Evolutionary conservation across 2,329 filamentous ascomycete genomes (phyloP).

Genomic region (Aspergillus sp.): DNA sequence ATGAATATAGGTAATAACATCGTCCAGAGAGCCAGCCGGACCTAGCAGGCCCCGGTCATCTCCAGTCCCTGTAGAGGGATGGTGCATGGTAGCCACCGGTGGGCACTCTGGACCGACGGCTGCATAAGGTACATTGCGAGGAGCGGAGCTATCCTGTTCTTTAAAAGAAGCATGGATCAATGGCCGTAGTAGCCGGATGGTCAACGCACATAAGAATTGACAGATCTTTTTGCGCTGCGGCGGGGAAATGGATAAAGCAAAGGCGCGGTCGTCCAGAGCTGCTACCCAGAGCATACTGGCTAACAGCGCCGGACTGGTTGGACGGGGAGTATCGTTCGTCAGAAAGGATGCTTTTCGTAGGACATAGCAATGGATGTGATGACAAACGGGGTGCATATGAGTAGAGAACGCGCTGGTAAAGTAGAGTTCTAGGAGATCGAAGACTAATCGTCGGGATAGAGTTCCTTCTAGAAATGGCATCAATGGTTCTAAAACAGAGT

Average conservation of each 20-base stretch:
- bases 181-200: conserved; percentile 74
- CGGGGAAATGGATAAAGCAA: conserved; percentile 75
- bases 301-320: conserved; percentile 76
- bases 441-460: conserved; percentile 71
- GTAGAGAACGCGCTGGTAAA: conserved; percentile 83
- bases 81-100: conserved; percentile 55
- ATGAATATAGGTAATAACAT: conserved; percentile 87
- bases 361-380: conserved; percentile 82
- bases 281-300: conserved; percentile 97
- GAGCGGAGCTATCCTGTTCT: conserved; percentile 40
- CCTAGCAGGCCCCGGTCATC: conserved; percentile 39
- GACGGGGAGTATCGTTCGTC: conserved; percentile 68
- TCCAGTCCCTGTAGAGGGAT: conserved; percentile 50
- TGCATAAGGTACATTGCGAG: conserved; percentile 39
- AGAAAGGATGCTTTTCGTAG: conserved; percentile 84
- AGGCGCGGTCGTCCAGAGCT: conserved; percentile 84
- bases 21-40: conserved; percentile 70
- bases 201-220: conserved; percentile 80
- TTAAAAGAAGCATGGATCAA: conserved; percentile 67
- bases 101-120: conserved; percentile 71
- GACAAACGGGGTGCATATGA: conserved; percentile 82
- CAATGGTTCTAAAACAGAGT: conserved; percentile 77
- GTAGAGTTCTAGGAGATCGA: conserved; percentile 83
- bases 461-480: conserved; percentile 73
- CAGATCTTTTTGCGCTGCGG: conserved; percentile 78